Evolutionary conservation across 805 yeast genomes (phyloP).

Genomic region (Kluyveromyces nonfermentans): DNA sequence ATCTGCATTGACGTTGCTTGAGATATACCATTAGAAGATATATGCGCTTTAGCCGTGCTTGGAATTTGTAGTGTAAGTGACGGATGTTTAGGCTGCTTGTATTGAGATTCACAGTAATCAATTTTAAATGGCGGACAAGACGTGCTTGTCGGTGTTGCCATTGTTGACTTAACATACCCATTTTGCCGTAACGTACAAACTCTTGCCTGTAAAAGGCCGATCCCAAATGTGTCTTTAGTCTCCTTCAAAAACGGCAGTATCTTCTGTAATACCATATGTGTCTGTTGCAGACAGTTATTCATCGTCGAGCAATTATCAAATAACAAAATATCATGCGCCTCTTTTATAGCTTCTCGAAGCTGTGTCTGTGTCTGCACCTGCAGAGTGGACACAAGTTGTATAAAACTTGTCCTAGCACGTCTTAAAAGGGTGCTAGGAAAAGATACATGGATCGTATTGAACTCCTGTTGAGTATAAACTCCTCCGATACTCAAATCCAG

Average conservation of each 20-base stretch:
- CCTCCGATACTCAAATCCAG: constrained; percentile 5
- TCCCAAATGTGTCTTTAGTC: background rate
- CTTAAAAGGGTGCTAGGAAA: constrained; percentile 26
- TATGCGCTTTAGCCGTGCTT: background rate
- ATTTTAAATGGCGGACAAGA: constrained; percentile 1
- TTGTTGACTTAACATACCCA: background rate
- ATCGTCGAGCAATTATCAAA: constrained; percentile 21
- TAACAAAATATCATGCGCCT: constrained; percentile 15
- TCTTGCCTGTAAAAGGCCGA: constrained; percentile 5
- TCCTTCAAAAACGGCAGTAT: constrained; percentile 9
- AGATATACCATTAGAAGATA: constrained; percentile 13
- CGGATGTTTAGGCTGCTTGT: background rate
- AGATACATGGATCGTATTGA: constrained; percentile 20
- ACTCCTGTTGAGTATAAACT: constrained; percentile 6
- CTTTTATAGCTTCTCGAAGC: constrained; percentile 13
- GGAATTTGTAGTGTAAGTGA: constrained; percentile 1
- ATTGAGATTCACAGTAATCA: background rate
- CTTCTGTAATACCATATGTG: constrained; percentile 20
- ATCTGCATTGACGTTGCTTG: constrained; percentile 13
- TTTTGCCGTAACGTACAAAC: background rate
- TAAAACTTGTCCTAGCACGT: constrained; percentile 24
- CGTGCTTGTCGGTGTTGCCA: too few relatives aligned
- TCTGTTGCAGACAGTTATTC: constrained; percentile 16
- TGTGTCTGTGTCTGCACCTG: constrained; percentile 6
- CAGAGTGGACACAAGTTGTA: constrained; percentile 19